Evolutionary conservation across 139 green algal genomes (phyloP), one percentile per base, ranked within the genome.

Genomic region (Marvania coccoides): DNA sequence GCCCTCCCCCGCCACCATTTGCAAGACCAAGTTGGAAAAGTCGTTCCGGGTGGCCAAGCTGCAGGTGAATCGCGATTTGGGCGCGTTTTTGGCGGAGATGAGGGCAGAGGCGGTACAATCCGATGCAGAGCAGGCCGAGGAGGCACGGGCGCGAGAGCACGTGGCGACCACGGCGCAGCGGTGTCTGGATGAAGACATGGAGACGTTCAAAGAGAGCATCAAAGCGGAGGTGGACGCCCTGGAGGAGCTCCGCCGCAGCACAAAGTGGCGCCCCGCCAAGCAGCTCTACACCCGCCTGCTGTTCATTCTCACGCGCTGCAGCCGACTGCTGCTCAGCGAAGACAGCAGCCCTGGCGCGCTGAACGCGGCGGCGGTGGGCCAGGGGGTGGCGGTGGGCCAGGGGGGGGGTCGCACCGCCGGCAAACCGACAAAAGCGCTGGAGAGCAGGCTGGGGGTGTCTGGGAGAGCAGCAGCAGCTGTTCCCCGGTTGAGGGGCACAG

Each of bases 281-380:
- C 35, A 42, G 4, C 68, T 83, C 54, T 76, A 81, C 60, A 91
- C 84, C 2, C 75, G 81, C 29, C 67, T 92, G 67, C 74, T 92
- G 28, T 91, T 92, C 73, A 91, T 91, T 57, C 70, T 92, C 1
- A 87, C 84, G 8, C 70, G 82, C 3, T 89, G 84, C 67, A 86
- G 71, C 39, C 78, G 85, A 13, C 70, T 92, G 33, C 66, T 92
- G 6, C 67, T 86, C 33, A 81, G 76, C 5, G 77, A 83, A 66
- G 69, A 82, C 12, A 15, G 51, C 24, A 72, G 56, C 48, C 73
- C 67, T 28, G 26, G 29, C 24, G 61, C n/a, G 48, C 38, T 42
- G 31, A 39, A 42, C 19, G 42, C 39, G 10, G 51, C 48, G 45
- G 61, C 6, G 8, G 35, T 33, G 31, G 10, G 12, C 0, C 1